These are phyloP conservation scores for Boletus tomentosulus DNA, from an alignment of 768 basidiomycete species.

Conservation along the genomic window DNA sequence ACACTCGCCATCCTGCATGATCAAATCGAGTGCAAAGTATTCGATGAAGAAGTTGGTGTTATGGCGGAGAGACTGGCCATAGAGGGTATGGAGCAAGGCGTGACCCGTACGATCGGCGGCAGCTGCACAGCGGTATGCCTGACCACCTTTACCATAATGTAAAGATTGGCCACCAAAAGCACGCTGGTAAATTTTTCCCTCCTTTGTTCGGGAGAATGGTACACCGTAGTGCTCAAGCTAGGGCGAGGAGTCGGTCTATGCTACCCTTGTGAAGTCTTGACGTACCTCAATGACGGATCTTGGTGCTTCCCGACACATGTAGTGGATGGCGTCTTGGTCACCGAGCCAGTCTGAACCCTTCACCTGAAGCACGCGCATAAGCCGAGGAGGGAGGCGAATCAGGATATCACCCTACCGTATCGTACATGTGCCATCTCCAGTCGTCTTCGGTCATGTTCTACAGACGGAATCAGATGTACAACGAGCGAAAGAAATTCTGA, in stretches of 20 bases:
- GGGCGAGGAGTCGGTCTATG: background rate
- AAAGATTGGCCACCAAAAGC: conserved; percentile 98
- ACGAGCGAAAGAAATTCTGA: conserved; percentile 4
- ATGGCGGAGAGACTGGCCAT: conserved; percentile 97
- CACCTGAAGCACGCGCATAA: conserved; percentile 50
- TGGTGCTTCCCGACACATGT: conserved; percentile 98
- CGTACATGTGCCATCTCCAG: conserved; percentile 99
- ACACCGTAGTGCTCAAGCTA: conserved; percentile 99
- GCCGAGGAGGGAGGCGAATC: conserved; percentile 4
- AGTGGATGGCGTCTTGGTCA: conserved; percentile 99
- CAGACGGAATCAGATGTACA: background rate
- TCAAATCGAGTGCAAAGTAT: conserved; percentile 97
- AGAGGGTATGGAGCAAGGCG: conserved; percentile 96
- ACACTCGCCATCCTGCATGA: conserved; percentile 99
- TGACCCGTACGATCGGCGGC: conserved; percentile 99
- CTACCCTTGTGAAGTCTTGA: background rate
- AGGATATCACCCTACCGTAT: conserved; percentile 57
- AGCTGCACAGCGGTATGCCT: conserved; percentile 98
- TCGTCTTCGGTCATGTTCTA: conserved; percentile 99
- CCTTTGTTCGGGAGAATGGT: conserved; percentile 96
- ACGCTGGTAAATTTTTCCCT: conserved; percentile 99
- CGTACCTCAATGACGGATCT: conserved; percentile 86
- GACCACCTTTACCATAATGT: conserved; percentile 96
- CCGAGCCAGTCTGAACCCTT: conserved; percentile 99
- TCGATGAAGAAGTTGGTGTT: conserved; percentile 99